A percentile compares a stretch with the other conserved stretches of the same genome.
These are phyloP conservation scores for Ascochyta pisi DNA, from an alignment of 2,329 filamentous ascomycete species.

Conservation along the genomic window DNA sequence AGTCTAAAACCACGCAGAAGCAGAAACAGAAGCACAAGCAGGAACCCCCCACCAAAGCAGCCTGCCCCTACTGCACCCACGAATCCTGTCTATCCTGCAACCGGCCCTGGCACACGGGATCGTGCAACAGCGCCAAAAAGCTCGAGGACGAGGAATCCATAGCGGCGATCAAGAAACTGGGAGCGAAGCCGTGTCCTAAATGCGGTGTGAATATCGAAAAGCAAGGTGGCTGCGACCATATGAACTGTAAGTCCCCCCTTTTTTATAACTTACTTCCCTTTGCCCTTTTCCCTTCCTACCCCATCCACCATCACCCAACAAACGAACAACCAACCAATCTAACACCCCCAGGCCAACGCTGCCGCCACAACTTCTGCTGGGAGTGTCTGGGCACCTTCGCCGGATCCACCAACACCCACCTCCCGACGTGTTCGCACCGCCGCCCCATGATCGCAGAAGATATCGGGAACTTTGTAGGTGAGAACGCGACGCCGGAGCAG, in stretches of 20 bases:
- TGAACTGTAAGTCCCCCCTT: conserved; percentile 27
- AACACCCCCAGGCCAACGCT: conserved; percentile 12
- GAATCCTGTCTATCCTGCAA: conserved; percentile 29
- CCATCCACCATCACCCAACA: too few relatives aligned
- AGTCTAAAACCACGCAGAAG: neutral
- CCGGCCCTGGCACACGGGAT: conserved; percentile 26
- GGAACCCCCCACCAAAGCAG: conserved; percentile 10
- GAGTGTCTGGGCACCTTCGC: conserved; percentile 22
- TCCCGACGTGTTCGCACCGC: conserved; percentile 15
- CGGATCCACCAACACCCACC: conserved; percentile 8
- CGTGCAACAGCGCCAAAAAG: conserved; percentile 26
- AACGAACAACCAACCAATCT: neutral
- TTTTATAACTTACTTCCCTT: neutral
- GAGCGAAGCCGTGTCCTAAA: conserved; percentile 36
- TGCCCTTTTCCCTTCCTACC: too few relatives aligned
- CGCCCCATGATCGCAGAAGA: conserved; percentile 22
- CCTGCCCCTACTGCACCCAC: conserved; percentile 35
- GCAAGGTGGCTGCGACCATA: conserved; percentile 36
- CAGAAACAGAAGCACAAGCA: neutral
- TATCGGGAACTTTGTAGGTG: conserved; percentile 17
- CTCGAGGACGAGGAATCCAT: conserved; percentile 26
- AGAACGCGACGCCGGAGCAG: conserved; percentile 10
- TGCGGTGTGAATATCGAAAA: conserved; percentile 38
- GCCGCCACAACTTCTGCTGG: conserved; percentile 35
- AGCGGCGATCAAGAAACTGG: conserved; percentile 26